phyloP scores from a whole-genome alignment of 2,329 filamentous ascomycete genomes.

The Colletotrichum truncatum region DNA sequence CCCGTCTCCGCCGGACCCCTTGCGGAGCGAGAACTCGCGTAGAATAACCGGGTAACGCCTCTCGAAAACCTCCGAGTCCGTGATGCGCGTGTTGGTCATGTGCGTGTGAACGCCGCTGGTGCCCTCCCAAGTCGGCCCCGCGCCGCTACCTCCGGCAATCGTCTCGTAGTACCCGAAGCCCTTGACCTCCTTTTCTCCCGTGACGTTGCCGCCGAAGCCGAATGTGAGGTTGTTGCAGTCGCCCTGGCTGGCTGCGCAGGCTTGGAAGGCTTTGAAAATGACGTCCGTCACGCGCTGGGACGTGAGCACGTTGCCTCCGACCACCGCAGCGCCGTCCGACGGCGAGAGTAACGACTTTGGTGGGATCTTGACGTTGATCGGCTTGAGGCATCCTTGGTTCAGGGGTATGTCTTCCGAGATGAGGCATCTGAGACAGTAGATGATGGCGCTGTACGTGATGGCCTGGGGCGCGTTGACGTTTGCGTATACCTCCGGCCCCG shows the following conservation, averaged over 20 bases:
- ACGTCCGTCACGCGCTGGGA: conserved; percentile 55
- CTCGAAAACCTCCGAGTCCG: conserved; percentile 55
- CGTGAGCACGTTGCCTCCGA: conserved; percentile 78
- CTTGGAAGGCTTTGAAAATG: conserved; percentile 75
- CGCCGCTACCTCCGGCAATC: conserved; percentile 70
- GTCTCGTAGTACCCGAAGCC: conserved; percentile 70
- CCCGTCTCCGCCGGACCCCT: conserved; percentile 71
- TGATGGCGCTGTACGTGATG: conserved; percentile 86
- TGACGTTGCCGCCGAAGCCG: conserved; percentile 67
- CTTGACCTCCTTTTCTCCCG: conserved; percentile 45
- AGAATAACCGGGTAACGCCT: conserved; percentile 75
- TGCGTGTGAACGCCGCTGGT: conserved; percentile 55
- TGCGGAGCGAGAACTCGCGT: conserved; percentile 73
- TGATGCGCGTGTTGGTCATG: conserved; percentile 86
- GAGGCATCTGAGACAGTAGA: conserved; percentile 83
- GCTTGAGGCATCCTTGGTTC: conserved; percentile 83
- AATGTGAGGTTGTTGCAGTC: conserved; percentile 89
- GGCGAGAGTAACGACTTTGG: conserved; percentile 78
- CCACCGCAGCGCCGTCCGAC: conserved; percentile 80
- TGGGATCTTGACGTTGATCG: conserved; percentile 79
- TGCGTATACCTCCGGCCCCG: conserved; percentile 81
- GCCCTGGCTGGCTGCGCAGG: conserved; percentile 81
- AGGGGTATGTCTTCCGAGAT: conserved; percentile 85
- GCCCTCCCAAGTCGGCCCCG: conserved; percentile 64
- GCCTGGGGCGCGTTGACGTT: conserved; percentile 86